These are phyloP conservation scores for Pelargonium myrrhifolium DNA, from an alignment of 441 rosid genomes.

Conservation along the genomic window DNA sequence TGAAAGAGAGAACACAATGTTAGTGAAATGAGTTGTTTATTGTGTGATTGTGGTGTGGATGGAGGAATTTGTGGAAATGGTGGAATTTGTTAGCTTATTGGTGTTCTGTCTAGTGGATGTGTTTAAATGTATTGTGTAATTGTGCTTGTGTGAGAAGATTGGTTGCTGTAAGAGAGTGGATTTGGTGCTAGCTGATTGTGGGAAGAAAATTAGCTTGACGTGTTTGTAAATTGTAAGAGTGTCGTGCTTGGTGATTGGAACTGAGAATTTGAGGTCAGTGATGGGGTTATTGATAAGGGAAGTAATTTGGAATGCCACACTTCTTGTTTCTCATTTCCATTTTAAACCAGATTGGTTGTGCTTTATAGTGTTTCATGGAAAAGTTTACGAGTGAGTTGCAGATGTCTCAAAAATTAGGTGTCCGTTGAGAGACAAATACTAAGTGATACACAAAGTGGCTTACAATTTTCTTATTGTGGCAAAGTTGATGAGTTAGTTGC, in stretches of 20 bases:
- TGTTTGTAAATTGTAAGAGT: neutral
- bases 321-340: neutral
- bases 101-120: neutral
- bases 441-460: too few species aligned
- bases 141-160: neutral
- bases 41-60: neutral
- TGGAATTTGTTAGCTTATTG: neutral
- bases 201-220: neutral
- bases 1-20: too few species aligned
- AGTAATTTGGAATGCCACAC: neutral
- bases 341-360: too few species aligned
- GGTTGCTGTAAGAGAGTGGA: neutral
- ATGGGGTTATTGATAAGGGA: neutral
- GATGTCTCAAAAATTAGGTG: neutral
- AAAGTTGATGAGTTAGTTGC: too few species aligned
- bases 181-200: slow-evolving; percentile 1
- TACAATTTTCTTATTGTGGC: too few species aligned
- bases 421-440: neutral
- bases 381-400: neutral
- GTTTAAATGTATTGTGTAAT: too few species aligned
- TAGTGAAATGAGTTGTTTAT: neutral
- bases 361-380: neutral
- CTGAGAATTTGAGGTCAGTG: neutral
- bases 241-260: neutral
- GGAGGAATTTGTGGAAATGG: neutral